Evolutionary conservation across 2,329 filamentous ascomycete genomes (phyloP).

Genomic region (Paracoccidioides brasiliensis): DNA sequence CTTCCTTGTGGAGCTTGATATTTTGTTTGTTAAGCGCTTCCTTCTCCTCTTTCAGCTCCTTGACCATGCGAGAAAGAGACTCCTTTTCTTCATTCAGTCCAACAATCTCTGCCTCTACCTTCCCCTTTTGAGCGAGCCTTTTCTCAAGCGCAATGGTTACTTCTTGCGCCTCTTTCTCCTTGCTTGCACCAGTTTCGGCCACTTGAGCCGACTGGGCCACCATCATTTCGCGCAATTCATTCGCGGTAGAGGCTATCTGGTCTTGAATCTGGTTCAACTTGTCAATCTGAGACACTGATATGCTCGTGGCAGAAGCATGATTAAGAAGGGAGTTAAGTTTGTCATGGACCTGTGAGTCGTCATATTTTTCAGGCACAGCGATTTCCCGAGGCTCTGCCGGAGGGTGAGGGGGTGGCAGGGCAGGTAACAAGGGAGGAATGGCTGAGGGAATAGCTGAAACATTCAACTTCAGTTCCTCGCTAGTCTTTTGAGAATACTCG

Average conservation of each 20-base stretch:
- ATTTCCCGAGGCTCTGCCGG: constrained; percentile 14
- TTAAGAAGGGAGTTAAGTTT: constrained; percentile 41
- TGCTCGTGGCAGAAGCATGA: constrained; percentile 45
- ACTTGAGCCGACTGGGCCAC: constrained; percentile 62
- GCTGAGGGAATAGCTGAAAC: constrained; percentile 36
- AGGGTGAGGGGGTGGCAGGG: constrained; percentile 27
- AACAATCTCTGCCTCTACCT: constrained; percentile 41
- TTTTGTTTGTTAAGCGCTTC: constrained; percentile 68
- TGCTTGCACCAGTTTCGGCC: constrained; percentile 62
- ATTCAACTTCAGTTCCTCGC: constrained; percentile 47
- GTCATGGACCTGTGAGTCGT: constrained; percentile 44
- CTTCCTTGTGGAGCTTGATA: constrained; percentile 65
- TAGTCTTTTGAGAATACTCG: constrained; percentile 64
- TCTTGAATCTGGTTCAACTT: constrained; percentile 80
- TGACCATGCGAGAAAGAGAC: constrained; percentile 45
- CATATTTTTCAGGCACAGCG: constrained; percentile 39
- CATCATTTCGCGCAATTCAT: constrained; percentile 73
- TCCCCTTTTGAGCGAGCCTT: constrained; percentile 52
- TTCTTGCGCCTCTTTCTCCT: constrained; percentile 67
- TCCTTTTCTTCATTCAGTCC: constrained; percentile 47
- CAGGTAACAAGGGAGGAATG: constrained; percentile 46
- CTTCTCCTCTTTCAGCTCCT: constrained; percentile 32
- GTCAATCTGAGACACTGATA: constrained; percentile 61
- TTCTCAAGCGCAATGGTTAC: constrained; percentile 70
- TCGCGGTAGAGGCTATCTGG: constrained; percentile 71